Base-by-base conservation (phyloP, 345 rosid species). In the Populus tremula region DNA sequence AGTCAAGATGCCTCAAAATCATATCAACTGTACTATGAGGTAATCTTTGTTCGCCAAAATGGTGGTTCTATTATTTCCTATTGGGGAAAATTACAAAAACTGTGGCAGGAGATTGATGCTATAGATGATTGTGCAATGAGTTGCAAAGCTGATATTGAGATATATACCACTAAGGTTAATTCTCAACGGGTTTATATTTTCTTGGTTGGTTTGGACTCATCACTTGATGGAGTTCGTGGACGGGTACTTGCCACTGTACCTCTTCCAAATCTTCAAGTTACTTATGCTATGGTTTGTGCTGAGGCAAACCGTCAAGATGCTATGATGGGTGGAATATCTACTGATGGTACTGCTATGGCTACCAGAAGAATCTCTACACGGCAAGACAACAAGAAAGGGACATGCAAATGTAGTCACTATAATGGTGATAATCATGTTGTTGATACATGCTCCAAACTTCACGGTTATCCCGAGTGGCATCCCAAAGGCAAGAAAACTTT, bases 271-370 rank as follows among this genome's bases (percentile, higher is more conserved):
- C 27, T 69, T 2, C 36, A 70, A 25, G 33, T n/a, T 43, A 9
- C 59, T 10, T 45, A 70, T 70, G 73, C 9, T 45, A 39, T 45
- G n/a, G 73, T 70, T 25, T 70, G 36, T 70, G 53, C 59, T 70
- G 11, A 25, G n/a, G n/a, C n/a, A 41, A 70, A 70, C 43, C 9
- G 35, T 20, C 31, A 70, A 47, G 73, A 70, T 16, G 9, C 56
- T 38, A 33, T 29, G 45, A 61, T 49, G 21, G 21, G 54, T 49
- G 21, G 54, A 49, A 49, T 49, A 49, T 49, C 21, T 49, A 49
- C 2, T 49, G 8, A 49, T 49, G 54, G 54, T 1, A 49, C 7
- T 49, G 21, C 7, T 49, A 49, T 49, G 54, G 54, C 21, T 17
- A 49, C 21, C 1, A 49, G 54, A 49, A 49, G 21, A 21, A 49